Evolutionary conservation across 2,329 filamentous ascomycete genomes (phyloP).

Genomic region (Fusarium annulatum): DNA sequence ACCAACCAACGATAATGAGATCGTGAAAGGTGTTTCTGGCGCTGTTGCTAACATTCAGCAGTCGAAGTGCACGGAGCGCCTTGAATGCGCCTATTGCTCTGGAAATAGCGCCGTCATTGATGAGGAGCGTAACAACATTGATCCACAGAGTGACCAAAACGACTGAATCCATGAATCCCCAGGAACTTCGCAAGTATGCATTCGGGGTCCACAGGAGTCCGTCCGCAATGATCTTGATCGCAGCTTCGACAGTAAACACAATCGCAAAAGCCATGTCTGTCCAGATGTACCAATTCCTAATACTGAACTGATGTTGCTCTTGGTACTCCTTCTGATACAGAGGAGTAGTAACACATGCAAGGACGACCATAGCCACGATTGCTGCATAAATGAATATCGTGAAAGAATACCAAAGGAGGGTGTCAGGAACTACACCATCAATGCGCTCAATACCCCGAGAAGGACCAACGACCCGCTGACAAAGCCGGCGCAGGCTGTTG

Average conservation of each 20-base stretch:
- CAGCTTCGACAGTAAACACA: conserved; percentile 85
- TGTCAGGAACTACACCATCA: conserved; percentile 89
- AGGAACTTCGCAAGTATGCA: conserved; percentile 94
- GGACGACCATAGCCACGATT: conserved; percentile 96
- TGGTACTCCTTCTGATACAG: conserved; percentile 94
- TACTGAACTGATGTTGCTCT: conserved; percentile 65
- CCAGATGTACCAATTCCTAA: conserved; percentile 93
- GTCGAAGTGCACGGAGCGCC: conserved; percentile 86
- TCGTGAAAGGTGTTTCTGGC: conserved; percentile 97
- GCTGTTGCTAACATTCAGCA: conserved; percentile 96
- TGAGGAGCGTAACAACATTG: conserved; percentile 86
- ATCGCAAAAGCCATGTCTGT: conserved; percentile 90
- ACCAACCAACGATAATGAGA: conserved; percentile 90
- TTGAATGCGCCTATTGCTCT: conserved; percentile 97
- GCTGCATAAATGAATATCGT: conserved; percentile 93
- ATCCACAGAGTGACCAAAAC: conserved; percentile 96
- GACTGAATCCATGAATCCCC: conserved; percentile 94
- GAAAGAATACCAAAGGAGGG: conserved; percentile 90
- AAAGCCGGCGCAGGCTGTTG: conserved; percentile 82
- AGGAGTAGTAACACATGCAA: conserved; percentile 94
- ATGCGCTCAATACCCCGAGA: conserved; percentile 88
- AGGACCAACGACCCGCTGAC: conserved; percentile 90
- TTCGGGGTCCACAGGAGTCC: conserved; percentile 97
- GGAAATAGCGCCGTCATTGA: conserved; percentile 85
- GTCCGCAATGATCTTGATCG: conserved; percentile 94